Evolutionary conservation across 2,329 filamentous ascomycete genomes (phyloP).

Genomic region (Chaetomiaceae sp.): DNA sequence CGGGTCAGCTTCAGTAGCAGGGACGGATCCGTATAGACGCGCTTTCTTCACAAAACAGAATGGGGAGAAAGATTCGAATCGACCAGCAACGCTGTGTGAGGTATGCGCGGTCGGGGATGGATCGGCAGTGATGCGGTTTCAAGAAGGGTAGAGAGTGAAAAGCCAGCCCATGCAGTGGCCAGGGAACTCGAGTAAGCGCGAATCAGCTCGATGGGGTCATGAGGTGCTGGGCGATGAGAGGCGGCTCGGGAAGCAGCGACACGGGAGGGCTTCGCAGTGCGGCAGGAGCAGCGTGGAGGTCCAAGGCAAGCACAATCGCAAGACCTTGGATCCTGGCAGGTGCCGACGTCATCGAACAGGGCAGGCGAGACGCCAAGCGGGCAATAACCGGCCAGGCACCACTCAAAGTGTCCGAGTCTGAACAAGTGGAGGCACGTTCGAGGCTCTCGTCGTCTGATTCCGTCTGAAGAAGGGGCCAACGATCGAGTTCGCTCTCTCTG

Average conservation of each 20-base stretch:
- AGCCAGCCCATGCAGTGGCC: background rate
- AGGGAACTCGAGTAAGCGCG: background rate
- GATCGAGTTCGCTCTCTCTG: background rate
- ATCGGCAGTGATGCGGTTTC: too few relatives aligned
- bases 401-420: background rate
- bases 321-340: constrained; percentile 10
- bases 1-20: too few relatives aligned
- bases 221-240: background rate
- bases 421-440: background rate
- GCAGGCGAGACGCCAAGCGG: constrained; percentile 12
- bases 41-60: too few relatives aligned
- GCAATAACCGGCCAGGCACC: background rate
- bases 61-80: too few relatives aligned
- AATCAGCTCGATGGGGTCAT: background rate
- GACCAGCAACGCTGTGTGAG: too few relatives aligned
- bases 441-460: too few relatives aligned
- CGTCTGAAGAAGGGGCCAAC: background rate
- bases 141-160: background rate
- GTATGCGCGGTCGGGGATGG: background rate
- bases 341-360: constrained; percentile 20
- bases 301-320: constrained; percentile 1
- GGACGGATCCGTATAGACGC: too few relatives aligned
- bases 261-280: background rate
- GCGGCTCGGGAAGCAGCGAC: background rate
- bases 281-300: background rate